Evolutionary conservation across 345 rosid species (phyloP), one percentile per base, ranked within the genome.

Genomic region (Boechera retrofracta): DNA sequence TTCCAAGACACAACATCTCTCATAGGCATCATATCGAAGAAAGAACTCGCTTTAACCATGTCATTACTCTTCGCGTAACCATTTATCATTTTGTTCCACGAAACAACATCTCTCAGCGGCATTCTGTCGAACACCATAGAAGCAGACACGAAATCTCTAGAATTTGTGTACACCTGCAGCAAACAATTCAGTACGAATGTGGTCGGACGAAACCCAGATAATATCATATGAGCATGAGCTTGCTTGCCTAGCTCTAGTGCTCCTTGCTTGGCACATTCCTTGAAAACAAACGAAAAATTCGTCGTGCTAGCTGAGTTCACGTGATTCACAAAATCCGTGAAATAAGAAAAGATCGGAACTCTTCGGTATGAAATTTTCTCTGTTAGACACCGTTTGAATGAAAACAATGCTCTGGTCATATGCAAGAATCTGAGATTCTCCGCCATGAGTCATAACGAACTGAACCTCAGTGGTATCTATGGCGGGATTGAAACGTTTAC

Each of bases 1-100:
- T 94, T 94, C 98, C 97, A 94, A 3, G 98, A 90, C 53, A 90
- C 80, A 45, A 84, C 89, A 72, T 94, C 98, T 79, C 89, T 88
- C 53, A 64, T 53, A 4, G 91, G 92, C 92, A 90, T 94, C 42
- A 5, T 64, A 51, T 78, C 48, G 56, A 94, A 94, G 53, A 85
- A 69, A 1, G 10, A 60, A 59, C 10, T 83, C 4, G 97, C 97
- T 47, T 75, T 73, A 6, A 51, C 81, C 89, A 94, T 85, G 18
- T 84, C 67, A 42, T 85, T 89, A 78, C 74, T 41, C 49, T 82
- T 80, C 7, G 87, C 91, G 55, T 85, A 88, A 5, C 91, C 90
- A 47, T 67, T 87, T 33, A 94, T 76, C 86, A 92, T 67, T 0
- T 88, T 80, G 54, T 92, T 92, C 89, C 92, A 90, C 2, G 98